Evolutionary conservation across 148 eudicot species (phyloP).

Genomic region (Rhododendron molle): DNA sequence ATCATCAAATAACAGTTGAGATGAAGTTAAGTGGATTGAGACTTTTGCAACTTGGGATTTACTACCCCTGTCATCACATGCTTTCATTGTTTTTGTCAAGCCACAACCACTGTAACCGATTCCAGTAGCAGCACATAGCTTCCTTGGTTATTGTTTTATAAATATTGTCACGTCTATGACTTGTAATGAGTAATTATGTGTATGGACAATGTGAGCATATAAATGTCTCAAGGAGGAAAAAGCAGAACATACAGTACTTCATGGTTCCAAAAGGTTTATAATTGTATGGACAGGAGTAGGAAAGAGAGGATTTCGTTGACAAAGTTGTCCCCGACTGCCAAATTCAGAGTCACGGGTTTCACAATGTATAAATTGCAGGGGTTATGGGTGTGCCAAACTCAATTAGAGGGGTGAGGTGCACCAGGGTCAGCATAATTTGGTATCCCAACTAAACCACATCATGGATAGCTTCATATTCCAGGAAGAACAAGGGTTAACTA

Average conservation of each 20-base stretch:
- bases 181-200: background rate
- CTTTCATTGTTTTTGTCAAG: background rate
- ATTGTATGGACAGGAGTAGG: background rate
- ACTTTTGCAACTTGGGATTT: too few species aligned
- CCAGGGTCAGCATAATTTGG: background rate
- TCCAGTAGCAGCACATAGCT: too few species aligned
- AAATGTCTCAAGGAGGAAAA: background rate
- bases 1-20: too few species aligned
- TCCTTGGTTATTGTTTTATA: background rate
- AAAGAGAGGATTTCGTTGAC: background rate
- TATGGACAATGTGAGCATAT: background rate
- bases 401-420: background rate
- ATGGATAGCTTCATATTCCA: too few species aligned
- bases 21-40: too few species aligned
- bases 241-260: background rate
- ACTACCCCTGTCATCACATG: too few species aligned
- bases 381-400: background rate
- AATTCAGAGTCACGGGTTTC: background rate
- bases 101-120: background rate
- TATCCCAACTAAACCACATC: background rate
- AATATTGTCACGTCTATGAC: background rate
- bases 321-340: background rate
- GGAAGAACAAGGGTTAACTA: background rate
- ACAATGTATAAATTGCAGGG: background rate
- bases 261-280: background rate